These are phyloP conservation scores for Rostrohypoxylon terebratum DNA, from an alignment of 495 filamentous ascomycete genomes.

Conservation along the genomic window DNA sequence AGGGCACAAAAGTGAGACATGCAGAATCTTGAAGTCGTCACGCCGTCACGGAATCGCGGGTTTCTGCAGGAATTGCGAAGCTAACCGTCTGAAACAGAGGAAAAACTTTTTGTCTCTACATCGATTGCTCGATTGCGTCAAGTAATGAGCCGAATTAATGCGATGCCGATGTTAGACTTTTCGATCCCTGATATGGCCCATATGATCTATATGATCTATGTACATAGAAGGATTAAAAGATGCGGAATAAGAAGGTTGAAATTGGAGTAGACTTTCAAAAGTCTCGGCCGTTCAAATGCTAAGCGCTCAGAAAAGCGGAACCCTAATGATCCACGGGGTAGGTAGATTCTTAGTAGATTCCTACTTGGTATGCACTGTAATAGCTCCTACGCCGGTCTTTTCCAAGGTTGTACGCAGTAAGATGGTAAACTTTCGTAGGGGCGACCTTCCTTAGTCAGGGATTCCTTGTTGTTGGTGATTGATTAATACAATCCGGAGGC, in stretches of 20 bases:
- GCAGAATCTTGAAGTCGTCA: constrained; percentile 46
- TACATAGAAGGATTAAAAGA: constrained; percentile 9
- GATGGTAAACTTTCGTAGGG: constrained; percentile 14
- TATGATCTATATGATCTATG: not conserved
- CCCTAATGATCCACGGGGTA: constrained; percentile 12
- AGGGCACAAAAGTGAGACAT: constrained; percentile 47
- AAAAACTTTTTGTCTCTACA: constrained; percentile 2
- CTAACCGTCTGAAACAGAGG: constrained; percentile 44
- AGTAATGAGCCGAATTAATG: constrained; percentile 13
- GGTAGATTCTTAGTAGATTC: no score
- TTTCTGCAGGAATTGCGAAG: constrained; percentile 43
- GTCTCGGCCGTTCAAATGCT: constrained; percentile 1
- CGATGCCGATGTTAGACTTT: constrained; percentile 3
- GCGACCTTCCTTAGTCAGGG: constrained; percentile 30
- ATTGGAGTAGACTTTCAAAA: not conserved
- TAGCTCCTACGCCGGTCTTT: constrained; percentile 4
- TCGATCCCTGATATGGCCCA: not conserved
- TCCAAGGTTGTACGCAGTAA: no score
- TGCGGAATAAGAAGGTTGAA: not conserved
- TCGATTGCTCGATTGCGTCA: constrained; percentile 12
- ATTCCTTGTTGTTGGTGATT: constrained; percentile 40
- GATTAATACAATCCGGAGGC: constrained; percentile 37
- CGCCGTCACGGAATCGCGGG: constrained; percentile 36
- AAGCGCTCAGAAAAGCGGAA: constrained; percentile 38
- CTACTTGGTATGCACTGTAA: not conserved